A percentile compares a stretch with the other conserved stretches of the same genome.
Conservation (phyloP, 2,329 filamentous ascomycete species). For the Coniochaeta pulveracea region DNA sequence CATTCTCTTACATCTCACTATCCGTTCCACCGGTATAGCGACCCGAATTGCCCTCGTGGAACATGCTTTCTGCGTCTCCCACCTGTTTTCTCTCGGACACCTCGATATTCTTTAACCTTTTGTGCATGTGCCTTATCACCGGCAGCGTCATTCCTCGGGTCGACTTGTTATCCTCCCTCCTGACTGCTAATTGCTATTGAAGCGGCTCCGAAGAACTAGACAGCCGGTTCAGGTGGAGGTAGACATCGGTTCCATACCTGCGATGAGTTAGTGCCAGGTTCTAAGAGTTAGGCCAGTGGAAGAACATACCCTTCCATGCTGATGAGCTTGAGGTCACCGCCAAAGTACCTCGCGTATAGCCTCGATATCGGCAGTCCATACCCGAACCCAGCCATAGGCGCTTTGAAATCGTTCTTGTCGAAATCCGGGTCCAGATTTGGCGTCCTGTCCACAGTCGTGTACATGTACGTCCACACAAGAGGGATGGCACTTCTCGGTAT, state of each 20-base stretch:
- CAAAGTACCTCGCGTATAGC: conserved; percentile 93
- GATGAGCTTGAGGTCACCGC: conserved; percentile 91
- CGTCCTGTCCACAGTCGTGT: conserved; percentile 94
- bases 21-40: conserved; percentile 16
- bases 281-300: neutral
- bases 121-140: conserved; percentile 47
- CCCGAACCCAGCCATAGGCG: conserved; percentile 98
- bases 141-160: conserved; percentile 56
- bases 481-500: conserved; percentile 90
- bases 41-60: conserved; percentile 37
- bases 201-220: conserved; percentile 93
- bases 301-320: conserved; percentile 93
- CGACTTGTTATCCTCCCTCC: conserved; percentile 56
- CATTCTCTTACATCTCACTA: conserved; percentile 20
- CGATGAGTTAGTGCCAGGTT: neutral
- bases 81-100: conserved; percentile 83
- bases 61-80: conserved; percentile 71
- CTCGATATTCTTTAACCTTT: conserved; percentile 61
- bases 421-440: conserved; percentile 94
- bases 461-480: conserved; percentile 99
- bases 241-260: conserved; percentile 96
- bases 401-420: conserved; percentile 98
- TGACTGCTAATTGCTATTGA: conserved; percentile 89
- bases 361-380: conserved; percentile 92
- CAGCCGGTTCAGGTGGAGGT: conserved; percentile 91